phyloP scores from a whole-genome alignment of 768 basidiomycete species.

The Hirschioporus abietinus region DNA sequence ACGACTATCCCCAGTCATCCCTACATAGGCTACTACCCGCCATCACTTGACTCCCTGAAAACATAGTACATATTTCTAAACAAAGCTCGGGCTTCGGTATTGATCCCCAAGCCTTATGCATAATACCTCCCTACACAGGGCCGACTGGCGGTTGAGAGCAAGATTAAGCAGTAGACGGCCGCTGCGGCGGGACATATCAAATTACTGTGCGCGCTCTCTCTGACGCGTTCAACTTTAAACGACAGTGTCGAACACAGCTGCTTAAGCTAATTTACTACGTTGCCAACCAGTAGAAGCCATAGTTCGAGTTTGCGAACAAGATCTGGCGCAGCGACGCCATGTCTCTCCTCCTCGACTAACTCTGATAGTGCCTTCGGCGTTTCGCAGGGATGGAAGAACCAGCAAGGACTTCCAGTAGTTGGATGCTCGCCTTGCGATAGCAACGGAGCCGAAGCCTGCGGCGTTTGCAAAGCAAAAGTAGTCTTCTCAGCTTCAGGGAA shows the following conservation, averaged over 20 bases:
- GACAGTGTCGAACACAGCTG: no score
- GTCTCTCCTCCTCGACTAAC: slow-evolving; percentile 33
- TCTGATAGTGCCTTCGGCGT: slow-evolving; percentile 62
- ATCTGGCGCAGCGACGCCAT: slow-evolving; percentile 23
- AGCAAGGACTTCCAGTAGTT: slow-evolving; percentile 62
- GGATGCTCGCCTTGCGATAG: slow-evolving; percentile 89
- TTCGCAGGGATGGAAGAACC: slow-evolving; percentile 89
- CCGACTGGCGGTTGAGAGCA: no score
- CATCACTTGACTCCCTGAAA: no score
- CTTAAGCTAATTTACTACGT: slow-evolving; percentile 48
- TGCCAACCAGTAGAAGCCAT: slow-evolving; percentile 76
- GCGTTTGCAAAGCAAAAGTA: slow-evolving; percentile 48
- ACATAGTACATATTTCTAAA: no score
- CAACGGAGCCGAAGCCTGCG: slow-evolving; percentile 58
- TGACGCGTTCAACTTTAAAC: no score
- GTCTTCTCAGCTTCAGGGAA: slow-evolving; percentile 41
- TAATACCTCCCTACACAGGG: no score
- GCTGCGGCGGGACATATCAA: no score
- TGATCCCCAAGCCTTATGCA: no score
- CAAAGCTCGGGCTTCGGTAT: no score
- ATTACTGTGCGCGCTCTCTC: no score
- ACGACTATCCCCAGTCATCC: background rate
- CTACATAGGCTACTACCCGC: no score
- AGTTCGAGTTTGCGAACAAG: slow-evolving; percentile 53
- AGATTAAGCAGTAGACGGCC: no score